A percentile compares a stretch with the other conserved stretches of the same genome.
These are phyloP conservation scores for Trypanosoma brucei DNA, from an alignment of 208 protist species.

Conservation along the genomic window DNA sequence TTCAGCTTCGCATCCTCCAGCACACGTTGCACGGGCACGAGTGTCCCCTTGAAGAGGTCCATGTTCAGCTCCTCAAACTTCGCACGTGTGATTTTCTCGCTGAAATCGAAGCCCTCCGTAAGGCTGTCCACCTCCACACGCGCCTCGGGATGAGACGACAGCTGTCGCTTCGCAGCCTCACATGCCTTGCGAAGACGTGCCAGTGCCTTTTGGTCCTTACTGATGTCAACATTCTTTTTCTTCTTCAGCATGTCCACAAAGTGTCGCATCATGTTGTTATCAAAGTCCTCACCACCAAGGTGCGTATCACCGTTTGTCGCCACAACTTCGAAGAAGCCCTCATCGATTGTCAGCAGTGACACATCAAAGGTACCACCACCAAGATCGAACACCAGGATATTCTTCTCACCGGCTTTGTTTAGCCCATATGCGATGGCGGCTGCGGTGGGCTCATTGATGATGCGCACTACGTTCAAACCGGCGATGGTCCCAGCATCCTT, in stretches of 20 bases:
- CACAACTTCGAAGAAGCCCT: conserved; percentile 9
- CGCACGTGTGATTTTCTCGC: conserved; percentile 91
- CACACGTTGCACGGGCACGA: conserved; percentile 93
- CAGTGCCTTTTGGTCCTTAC: conserved; percentile 50
- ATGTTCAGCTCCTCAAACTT: conserved; percentile 97
- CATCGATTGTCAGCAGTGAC: conserved; percentile 5
- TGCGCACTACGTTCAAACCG: conserved; percentile 5
- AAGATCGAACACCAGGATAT: conserved; percentile 11
- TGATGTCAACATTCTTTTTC: conserved; percentile 52
- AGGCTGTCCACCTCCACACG: conserved; percentile 95
- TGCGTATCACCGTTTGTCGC: conserved; percentile 9
- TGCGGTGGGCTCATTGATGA: conserved; percentile 7
- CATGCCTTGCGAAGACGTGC: conserved; percentile 58
- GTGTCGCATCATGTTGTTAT: conserved; percentile 9
- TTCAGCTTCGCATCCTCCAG: conserved; percentile 92
- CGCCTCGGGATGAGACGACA: conserved; percentile 82
- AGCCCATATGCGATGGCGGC: conserved; percentile 6
- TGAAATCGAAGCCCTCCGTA: conserved; percentile 95
- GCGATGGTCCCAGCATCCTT: conserved; percentile 5
- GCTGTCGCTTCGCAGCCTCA: conserved; percentile 62
- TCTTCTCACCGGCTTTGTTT: conserved; percentile 11
- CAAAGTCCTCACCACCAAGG: conserved; percentile 7
- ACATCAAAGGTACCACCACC: conserved; percentile 4
- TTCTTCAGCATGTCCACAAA: conserved; percentile 10
- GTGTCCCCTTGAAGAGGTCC: conserved; percentile 95